Evolutionary conservation across 2,329 filamentous ascomycete genomes (phyloP).

Genomic region (Apiospora koreana): DNA sequence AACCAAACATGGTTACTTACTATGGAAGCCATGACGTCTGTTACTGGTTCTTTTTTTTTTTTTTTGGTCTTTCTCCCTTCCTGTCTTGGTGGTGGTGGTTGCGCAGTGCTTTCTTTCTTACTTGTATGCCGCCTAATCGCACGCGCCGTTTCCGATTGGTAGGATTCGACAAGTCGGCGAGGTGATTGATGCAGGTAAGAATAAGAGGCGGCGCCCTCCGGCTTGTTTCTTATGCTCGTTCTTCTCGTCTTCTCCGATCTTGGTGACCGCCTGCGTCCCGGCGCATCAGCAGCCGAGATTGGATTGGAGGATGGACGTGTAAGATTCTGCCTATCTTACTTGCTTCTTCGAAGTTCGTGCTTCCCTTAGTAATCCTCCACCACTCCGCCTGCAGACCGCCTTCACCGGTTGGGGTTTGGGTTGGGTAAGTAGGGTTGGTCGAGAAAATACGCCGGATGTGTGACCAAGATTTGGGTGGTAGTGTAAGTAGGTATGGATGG

Average conservation of each 20-base stretch:
- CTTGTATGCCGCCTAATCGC: not conserved
- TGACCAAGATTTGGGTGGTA: not conserved
- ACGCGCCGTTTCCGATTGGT: not conserved
- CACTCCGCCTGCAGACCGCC: not conserved
- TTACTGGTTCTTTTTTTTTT: constrained; percentile 6
- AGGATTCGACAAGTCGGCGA: not conserved
- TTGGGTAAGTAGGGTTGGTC: not conserved
- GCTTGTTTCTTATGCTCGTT: not conserved
- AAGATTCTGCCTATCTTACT: constrained; percentile 5
- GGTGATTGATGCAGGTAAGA: not conserved
- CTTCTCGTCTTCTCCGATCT: not conserved
- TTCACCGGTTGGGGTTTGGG: not conserved
- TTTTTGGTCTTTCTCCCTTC: too few species aligned
- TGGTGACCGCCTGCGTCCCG: not conserved
- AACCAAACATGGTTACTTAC: constrained; percentile 26
- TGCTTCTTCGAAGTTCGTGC: not conserved
- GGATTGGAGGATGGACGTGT: not conserved
- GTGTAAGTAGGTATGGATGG: not conserved
- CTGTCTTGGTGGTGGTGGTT: not conserved
- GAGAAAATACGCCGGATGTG: not conserved
- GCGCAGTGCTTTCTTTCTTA: not conserved
- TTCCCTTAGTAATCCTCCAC: not conserved
- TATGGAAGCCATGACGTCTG: constrained; percentile 35
- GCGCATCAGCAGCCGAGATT: not conserved
- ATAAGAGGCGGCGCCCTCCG: constrained; percentile 7